Evolutionary conservation across 306 rosid species (phyloP), one percentile per base, ranked within the genome.

Genomic region (Rubus parviflorus): DNA sequence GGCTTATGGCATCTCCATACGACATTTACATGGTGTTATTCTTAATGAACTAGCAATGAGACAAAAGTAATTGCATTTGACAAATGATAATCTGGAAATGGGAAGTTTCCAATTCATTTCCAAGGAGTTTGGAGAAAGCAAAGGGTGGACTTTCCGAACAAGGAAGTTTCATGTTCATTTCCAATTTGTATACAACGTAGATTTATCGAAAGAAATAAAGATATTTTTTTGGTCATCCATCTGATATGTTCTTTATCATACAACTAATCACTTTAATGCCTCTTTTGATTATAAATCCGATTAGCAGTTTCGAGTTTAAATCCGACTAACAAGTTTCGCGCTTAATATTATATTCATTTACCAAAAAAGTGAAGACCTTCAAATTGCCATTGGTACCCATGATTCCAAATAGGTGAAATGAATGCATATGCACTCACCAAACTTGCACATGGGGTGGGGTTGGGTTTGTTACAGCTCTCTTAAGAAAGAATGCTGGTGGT

Each of bases 371-470:
- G 17, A 22, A 38, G 42, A 42, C 67, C 53, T 43, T 30, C 35
- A 46, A 64, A 45, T 45, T n/a, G n/a, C n/a, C n/a, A n/a, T 77
- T 0, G 45, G 38, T 52, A 19, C 49, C 20, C 40, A 41, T 61
- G 57, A 13, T 3, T 69, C 53, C 66, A 69, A 80, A 45, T 8
- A 17, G 67, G 83, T 83, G 82, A 79, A 88, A 82, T 88, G 87
- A 83, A 57, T 4, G 71, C 75, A 70, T 35, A 65, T 65, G 85
- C 47, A 72, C 12, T 62, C 52, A 75, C 5, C 11, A 69, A 81
- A 65, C 51, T 35, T 1, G 85, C 96, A 90, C 88, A 75, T 88
- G 89, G 85, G 91, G 87, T 88, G 95, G 89, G 61, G 64, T 22
- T 51, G 63, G 66, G 63, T 35, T 52, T 49, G 82, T 81, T 66